A percentile compares a stretch with the other conserved stretches of the same genome.
Evolutionary conservation across 75 land plant species (phyloP).

Genomic region (Chamaecyparis obtusa): DNA sequence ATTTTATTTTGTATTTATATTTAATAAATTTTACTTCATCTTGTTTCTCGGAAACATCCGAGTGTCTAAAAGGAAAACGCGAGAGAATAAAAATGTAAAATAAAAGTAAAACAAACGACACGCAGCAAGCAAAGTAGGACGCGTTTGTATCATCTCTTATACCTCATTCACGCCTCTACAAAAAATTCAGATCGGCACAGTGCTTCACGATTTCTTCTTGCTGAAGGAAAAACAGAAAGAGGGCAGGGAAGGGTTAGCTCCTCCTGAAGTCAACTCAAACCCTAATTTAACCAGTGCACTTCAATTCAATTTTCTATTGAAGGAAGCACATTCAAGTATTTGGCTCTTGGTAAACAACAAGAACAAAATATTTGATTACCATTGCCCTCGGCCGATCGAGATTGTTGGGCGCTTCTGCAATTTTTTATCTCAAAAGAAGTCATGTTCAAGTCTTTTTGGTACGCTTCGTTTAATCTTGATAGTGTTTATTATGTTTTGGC

Average conservation of each 20-base stretch:
- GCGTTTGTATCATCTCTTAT: background rate
- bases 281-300: background rate
- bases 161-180: background rate
- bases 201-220: background rate
- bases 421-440: background rate
- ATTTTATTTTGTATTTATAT: too few relatives aligned
- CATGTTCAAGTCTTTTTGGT: slow-evolving; percentile 9
- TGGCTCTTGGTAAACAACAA: too few relatives aligned
- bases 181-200: background rate
- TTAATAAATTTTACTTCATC: too few relatives aligned
- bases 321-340: background rate
- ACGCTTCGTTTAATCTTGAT: background rate
- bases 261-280: background rate
- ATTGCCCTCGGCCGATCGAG: background rate
- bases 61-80: too few relatives aligned
- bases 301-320: background rate
- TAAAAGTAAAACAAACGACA: background rate
- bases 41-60: too few relatives aligned
- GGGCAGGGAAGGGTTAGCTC: background rate
- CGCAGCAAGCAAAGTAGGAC: background rate
- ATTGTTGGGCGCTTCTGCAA: background rate
- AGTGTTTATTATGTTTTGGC: background rate
- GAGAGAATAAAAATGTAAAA: too few relatives aligned
- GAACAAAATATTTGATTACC: background rate
- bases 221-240: background rate